These are phyloP conservation scores for Colletotrichum aenigma DNA, from an alignment of 2,329 filamentous ascomycete genomes.

Conservation along the genomic window DNA sequence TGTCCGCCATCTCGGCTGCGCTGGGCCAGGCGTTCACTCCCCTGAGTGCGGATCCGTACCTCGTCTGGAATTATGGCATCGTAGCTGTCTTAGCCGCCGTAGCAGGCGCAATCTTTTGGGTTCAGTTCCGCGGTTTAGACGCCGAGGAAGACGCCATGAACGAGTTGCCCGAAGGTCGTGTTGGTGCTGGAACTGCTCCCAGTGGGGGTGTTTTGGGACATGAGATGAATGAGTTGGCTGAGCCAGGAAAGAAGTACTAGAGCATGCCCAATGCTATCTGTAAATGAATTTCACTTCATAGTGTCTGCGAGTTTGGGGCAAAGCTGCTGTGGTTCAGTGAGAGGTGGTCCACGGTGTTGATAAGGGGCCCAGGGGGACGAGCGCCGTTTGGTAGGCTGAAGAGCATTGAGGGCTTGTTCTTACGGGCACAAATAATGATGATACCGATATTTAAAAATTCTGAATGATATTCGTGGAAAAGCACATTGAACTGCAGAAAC, in stretches of 20 bases:
- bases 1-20: slow-evolving; percentile 70
- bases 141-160: slow-evolving; percentile 71
- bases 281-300: background rate
- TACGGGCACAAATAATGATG: background rate
- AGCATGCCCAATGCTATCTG: background rate
- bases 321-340: background rate
- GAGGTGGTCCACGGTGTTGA: background rate
- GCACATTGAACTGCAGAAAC: background rate
- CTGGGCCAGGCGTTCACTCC: slow-evolving; percentile 63
- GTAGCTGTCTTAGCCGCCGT: slow-evolving; percentile 69
- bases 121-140: slow-evolving; percentile 67
- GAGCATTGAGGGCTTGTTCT: background rate
- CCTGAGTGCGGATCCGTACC: slow-evolving; percentile 61
- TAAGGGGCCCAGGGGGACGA: background rate
- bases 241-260: background rate
- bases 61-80: slow-evolving; percentile 76
- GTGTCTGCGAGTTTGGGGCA: background rate
- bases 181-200: background rate
- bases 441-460: background rate
- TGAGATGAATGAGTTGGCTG: background rate
- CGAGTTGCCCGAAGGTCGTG: slow-evolving; percentile 46
- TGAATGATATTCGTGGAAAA: background rate
- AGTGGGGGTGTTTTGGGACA: background rate
- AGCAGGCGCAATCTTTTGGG: slow-evolving; percentile 71
- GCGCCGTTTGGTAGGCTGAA: background rate